Percentiles rank a stretch among this genome's conserved stretches.
These are phyloP conservation scores for Alisma plantagoaquatica DNA, from an alignment of 106 monocot species.

Conservation along the genomic window DNA sequence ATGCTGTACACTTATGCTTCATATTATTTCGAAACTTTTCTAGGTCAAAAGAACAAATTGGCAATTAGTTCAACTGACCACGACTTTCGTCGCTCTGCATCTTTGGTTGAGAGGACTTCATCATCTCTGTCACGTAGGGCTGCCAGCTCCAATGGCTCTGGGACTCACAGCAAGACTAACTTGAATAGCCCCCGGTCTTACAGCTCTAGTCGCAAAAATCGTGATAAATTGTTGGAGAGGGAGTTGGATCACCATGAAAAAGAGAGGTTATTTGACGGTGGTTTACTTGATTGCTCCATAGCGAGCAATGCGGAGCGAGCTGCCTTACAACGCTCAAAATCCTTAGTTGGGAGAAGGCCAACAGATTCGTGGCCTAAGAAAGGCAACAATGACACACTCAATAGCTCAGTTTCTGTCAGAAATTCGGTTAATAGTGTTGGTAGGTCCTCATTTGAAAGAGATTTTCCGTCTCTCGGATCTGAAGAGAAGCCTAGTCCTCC, in stretches of 20 bases:
- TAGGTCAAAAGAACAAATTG: no score
- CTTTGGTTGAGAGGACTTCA: constrained; percentile 1
- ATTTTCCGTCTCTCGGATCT: constrained; percentile 67
- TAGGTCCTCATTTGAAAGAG: constrained; percentile 52
- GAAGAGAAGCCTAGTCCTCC: constrained; percentile 35
- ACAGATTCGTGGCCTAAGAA: constrained; percentile 30
- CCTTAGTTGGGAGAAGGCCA: constrained; percentile 29
- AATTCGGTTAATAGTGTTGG: constrained; percentile 5
- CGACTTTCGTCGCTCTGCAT: not conserved
- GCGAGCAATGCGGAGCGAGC: constrained; percentile 29
- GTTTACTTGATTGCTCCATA: constrained; percentile 17
- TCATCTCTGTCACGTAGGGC: constrained; percentile 1
- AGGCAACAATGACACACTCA: constrained; percentile 5
- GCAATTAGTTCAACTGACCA: constrained; percentile 5
- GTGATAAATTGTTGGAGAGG: constrained; percentile 36
- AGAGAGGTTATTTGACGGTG: constrained; percentile 24
- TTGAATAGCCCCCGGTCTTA: constrained; percentile 1
- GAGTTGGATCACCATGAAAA: constrained; percentile 38
- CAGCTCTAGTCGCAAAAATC: constrained; percentile 5
- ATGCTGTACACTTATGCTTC: no score
- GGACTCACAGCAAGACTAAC: not conserved
- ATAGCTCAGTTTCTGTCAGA: constrained; percentile 18
- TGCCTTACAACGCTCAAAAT: constrained; percentile 35
- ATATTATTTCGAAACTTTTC: no score
- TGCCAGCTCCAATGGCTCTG: constrained; percentile 2